Conservation (phyloP, 768 basidiomycete species). For the Thelephora ganbajun region DNA sequence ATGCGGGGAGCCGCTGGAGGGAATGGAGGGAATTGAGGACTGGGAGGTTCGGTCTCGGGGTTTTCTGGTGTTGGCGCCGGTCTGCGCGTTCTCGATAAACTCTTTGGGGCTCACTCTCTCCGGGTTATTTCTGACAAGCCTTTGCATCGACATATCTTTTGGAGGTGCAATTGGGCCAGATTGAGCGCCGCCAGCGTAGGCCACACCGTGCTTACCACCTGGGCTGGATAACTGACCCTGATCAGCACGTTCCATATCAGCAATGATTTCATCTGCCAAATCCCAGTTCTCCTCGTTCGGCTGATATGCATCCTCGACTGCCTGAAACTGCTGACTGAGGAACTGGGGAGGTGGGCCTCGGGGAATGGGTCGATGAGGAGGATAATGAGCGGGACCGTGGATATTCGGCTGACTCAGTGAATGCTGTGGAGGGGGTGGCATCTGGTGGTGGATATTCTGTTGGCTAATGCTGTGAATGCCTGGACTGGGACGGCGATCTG, state of each 20-base stretch:
- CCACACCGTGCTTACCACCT: constrained; percentile 26
- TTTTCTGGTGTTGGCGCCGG: neutral
- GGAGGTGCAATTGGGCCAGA: constrained; percentile 8
- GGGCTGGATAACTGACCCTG: constrained; percentile 27
- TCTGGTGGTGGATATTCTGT: constrained; percentile 17
- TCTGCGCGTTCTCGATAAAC: neutral
- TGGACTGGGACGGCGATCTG: constrained; percentile 31
- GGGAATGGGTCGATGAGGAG: constrained; percentile 39
- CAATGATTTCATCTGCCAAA: constrained; percentile 56
- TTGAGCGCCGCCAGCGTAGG: constrained; percentile 32
- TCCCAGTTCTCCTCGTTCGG: constrained; percentile 45
- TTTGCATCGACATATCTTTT: neutral
- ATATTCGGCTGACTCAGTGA: constrained; percentile 17
- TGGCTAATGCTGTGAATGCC: constrained; percentile 19
- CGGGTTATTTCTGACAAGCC: neutral
- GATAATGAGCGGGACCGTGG: constrained; percentile 32
- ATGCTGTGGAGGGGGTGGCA: constrained; percentile 19
- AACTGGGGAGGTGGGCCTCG: constrained; percentile 42
- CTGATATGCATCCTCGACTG: constrained; percentile 19
- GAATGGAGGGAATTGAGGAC: neutral
- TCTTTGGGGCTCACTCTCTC: neutral
- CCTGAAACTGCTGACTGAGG: constrained; percentile 23
- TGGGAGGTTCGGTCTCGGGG: neutral
- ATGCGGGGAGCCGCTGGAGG: neutral
- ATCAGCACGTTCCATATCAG: constrained; percentile 62